phyloP scores from a whole-genome alignment of 495 filamentous ascomycete species.

The Neurospora sp. region DNA sequence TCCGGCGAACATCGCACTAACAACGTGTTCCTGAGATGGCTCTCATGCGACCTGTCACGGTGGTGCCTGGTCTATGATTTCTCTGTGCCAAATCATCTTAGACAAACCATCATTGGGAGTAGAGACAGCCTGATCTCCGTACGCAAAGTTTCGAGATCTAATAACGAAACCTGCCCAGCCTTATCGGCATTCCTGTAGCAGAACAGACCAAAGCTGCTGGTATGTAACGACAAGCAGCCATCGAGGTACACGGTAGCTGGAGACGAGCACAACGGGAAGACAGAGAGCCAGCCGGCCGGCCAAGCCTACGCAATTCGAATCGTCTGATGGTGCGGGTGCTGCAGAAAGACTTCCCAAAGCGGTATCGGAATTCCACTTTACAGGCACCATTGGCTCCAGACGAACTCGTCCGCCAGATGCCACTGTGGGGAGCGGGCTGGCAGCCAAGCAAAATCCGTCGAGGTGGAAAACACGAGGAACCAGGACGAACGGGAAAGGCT shows the following conservation, averaged over 20 bases:
- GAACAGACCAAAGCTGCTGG: not conserved
- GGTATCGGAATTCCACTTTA: not conserved
- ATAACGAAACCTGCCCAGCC: not conserved
- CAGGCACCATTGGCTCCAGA: not conserved
- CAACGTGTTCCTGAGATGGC: not conserved
- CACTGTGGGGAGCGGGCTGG: not conserved
- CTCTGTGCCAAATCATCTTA: not conserved
- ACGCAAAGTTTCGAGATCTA: not conserved
- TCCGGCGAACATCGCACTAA: slow-evolving; percentile 1
- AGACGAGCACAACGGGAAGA: not conserved
- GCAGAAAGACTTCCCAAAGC: not conserved
- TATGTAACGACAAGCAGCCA: not conserved
- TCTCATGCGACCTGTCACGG: not conserved
- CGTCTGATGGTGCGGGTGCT: not conserved
- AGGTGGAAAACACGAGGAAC: not conserved
- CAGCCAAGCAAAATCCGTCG: not conserved
- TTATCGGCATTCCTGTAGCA: not conserved
- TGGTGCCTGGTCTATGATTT: not conserved
- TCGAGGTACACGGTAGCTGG: not conserved
- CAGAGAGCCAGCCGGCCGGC: not conserved
- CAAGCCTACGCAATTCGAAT: not conserved
- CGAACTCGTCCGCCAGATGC: not conserved
- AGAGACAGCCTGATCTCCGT: not conserved
- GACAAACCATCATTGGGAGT: not conserved
- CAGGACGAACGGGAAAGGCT: not conserved